A percentile compares a stretch with the other conserved stretches of the same genome.
These are phyloP conservation scores for Cardiosporidium cionae DNA, from an alignment of 169 alveolate genomes.

Conservation along the genomic window DNA sequence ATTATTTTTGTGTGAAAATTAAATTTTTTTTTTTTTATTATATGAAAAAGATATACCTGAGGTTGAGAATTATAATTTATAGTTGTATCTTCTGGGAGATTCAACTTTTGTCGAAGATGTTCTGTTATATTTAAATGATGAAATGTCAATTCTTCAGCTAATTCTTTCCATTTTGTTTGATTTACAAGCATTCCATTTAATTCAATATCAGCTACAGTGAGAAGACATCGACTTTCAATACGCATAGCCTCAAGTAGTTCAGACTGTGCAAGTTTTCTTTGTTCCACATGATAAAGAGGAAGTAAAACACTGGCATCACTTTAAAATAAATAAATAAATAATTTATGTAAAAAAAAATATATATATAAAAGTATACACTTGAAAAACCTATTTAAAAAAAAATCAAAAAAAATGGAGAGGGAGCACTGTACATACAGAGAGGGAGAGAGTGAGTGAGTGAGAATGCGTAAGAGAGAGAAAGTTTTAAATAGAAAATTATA, in stretches of 20 bases:
- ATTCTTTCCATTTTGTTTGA: constrained; percentile 36
- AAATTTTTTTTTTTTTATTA: no score
- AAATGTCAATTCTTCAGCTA: constrained; percentile 47
- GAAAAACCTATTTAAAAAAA: background rate
- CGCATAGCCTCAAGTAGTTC: constrained; percentile 51
- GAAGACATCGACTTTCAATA: constrained; percentile 60
- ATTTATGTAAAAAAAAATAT: background rate
- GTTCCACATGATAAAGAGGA: constrained; percentile 55
- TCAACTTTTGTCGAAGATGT: constrained; percentile 39
- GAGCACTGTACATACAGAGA: background rate
- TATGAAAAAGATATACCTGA: constrained; percentile 37
- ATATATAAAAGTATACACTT: background rate
- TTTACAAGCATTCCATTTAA: constrained; percentile 64
- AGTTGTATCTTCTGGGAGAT: constrained; percentile 24
- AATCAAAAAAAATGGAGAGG: background rate
- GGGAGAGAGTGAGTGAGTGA: background rate
- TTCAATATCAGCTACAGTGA: constrained; percentile 71
- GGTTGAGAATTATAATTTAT: constrained; percentile 63
- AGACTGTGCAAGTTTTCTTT: constrained; percentile 43
- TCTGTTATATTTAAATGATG: constrained; percentile 45
- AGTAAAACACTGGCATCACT: constrained; percentile 67
- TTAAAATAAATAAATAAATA: constrained; percentile 10
- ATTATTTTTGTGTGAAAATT: no score
- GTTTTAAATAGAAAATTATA: background rate
- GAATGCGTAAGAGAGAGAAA: background rate